Percentiles rank a stretch among this genome's conserved stretches.
Evolutionary conservation across 805 yeast genomes (phyloP).

Genomic region (Yamadazyma sp.): DNA sequence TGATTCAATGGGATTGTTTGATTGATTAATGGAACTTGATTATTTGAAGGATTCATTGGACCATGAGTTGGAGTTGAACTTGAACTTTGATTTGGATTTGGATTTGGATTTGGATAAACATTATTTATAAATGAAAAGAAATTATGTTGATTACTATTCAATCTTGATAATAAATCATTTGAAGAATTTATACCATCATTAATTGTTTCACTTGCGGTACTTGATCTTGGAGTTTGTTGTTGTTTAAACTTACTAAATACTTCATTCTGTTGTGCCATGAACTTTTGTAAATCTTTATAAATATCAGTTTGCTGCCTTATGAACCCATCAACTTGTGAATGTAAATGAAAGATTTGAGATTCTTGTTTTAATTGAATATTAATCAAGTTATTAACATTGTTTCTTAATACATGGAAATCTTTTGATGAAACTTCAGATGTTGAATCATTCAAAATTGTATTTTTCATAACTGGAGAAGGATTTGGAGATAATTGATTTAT

Average conservation of each 20-base stretch:
- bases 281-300: constrained; percentile 11
- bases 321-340: constrained; percentile 13
- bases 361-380: constrained; percentile 7
- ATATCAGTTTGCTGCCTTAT: constrained; percentile 13
- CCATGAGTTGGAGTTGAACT: neutral
- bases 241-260: constrained; percentile 14
- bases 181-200: constrained; percentile 16
- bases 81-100: too few species aligned
- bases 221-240: constrained; percentile 5
- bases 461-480: constrained; percentile 1
- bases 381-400: neutral
- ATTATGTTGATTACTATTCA: constrained; percentile 9
- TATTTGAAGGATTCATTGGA: neutral
- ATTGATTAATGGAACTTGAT: neutral
- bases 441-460: too few species aligned
- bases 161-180: constrained; percentile 16
- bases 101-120: constrained; percentile 1
- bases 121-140: constrained; percentile 7
- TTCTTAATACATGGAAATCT: neutral
- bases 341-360: constrained; percentile 10
- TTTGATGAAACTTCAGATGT: too few species aligned
- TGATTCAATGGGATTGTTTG: too few species aligned
- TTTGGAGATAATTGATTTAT: constrained; percentile 6
- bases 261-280: constrained; percentile 16
- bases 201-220: constrained; percentile 8